Evolutionary conservation across 2,329 filamentous ascomycete genomes (phyloP).

Genomic region (Capronia coronata): DNA sequence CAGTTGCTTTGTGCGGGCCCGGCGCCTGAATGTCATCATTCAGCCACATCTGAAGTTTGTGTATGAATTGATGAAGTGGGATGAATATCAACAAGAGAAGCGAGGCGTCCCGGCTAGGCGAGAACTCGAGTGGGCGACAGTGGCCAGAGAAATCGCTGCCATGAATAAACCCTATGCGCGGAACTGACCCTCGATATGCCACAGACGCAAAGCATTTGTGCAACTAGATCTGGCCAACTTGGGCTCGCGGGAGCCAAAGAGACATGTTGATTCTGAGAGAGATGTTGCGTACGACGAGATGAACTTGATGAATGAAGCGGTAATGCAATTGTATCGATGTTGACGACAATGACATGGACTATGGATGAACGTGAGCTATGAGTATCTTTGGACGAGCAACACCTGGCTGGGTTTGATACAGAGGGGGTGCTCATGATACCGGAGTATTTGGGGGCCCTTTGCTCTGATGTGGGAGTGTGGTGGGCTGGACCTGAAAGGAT

Average conservation of each 20-base stretch:
- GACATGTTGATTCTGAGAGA: background rate
- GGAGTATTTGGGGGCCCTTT: too few species aligned
- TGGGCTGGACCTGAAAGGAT: too few species aligned
- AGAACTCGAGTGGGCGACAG: constrained; percentile 85
- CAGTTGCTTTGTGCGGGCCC: constrained; percentile 82
- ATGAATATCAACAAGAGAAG: constrained; percentile 57
- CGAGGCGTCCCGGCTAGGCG: constrained; percentile 49
- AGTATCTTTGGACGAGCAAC: constrained; percentile 1
- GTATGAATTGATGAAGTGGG: constrained; percentile 94
- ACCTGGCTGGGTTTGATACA: background rate
- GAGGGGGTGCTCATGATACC: too few species aligned
- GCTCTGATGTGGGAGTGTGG: too few species aligned
- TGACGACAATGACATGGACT: background rate
- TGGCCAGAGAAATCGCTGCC: constrained; percentile 81
- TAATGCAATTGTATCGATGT: background rate
- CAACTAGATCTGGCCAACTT: background rate
- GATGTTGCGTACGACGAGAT: background rate
- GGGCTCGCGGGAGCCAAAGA: background rate
- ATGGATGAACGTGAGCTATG: constrained; percentile 5
- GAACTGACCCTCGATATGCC: constrained; percentile 36
- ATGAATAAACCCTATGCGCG: constrained; percentile 93
- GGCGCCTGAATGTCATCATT: constrained; percentile 93
- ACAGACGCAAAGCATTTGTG: background rate
- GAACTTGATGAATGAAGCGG: background rate
- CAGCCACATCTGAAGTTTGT: constrained; percentile 92